A percentile compares a stretch with the other conserved stretches of the same genome.
These are phyloP conservation scores for Tetracladium marchalianum DNA, from an alignment of 495 filamentous ascomycete genomes.

Conservation along the genomic window DNA sequence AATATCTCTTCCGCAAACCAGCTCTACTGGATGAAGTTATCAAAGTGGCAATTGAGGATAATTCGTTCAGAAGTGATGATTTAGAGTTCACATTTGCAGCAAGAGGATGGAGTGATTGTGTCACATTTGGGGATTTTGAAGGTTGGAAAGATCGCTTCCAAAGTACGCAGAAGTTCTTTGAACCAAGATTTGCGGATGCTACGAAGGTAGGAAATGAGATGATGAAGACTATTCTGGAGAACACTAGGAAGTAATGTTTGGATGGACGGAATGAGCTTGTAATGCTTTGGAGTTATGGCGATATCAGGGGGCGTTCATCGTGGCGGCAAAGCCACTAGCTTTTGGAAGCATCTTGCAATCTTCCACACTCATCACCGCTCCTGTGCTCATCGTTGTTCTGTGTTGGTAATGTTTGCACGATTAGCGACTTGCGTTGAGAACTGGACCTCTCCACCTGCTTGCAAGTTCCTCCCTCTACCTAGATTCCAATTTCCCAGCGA, in stretches of 20 bases:
- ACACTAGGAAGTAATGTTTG: constrained; percentile 39
- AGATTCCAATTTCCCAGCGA: too few relatives aligned
- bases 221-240: constrained; percentile 91
- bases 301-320: too few relatives aligned
- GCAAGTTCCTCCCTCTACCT: too few relatives aligned
- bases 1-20: constrained; percentile 86
- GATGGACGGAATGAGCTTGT: not conserved
- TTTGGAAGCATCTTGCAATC: too few relatives aligned
- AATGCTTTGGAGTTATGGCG: too few relatives aligned
- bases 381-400: too few relatives aligned
- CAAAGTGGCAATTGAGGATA: constrained; percentile 76
- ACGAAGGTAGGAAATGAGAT: constrained; percentile 85
- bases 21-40: constrained; percentile 78
- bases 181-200: constrained; percentile 77
- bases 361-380: too few relatives aligned
- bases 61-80: constrained; percentile 82
- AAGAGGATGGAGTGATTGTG: constrained; percentile 87
- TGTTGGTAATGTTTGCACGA: too few relatives aligned
- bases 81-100: constrained; percentile 97
- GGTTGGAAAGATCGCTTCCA: constrained; percentile 84
- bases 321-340: too few relatives aligned
- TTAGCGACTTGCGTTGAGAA: too few relatives aligned
- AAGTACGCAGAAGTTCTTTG: constrained; percentile 81
- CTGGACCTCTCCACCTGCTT: too few relatives aligned
- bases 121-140: constrained; percentile 82